These are phyloP conservation scores for Porphyridium purpureum DNA, from an alignment of 23 red algal genomes.

Conservation along the genomic window DNA sequence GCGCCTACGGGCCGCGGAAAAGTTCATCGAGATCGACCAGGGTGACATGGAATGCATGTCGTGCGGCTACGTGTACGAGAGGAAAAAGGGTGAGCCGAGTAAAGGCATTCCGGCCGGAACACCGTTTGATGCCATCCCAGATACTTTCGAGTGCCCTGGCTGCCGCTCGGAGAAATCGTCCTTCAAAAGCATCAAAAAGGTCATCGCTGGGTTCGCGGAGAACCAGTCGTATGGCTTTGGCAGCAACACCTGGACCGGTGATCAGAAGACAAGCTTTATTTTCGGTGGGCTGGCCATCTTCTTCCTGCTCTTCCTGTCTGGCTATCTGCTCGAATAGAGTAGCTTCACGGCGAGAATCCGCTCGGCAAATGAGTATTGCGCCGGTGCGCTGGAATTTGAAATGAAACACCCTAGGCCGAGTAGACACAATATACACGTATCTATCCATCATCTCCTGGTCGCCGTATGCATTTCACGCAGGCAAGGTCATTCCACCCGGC, in stretches of 20 bases:
- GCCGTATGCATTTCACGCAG: too few relatives aligned
- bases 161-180: conserved; percentile 43
- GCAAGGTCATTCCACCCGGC: too few relatives aligned
- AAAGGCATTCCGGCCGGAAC: conserved; percentile 34
- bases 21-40: conserved; percentile 85
- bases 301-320: conserved; percentile 67
- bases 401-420: too few relatives aligned
- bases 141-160: conserved; percentile 46
- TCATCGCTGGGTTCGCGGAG: conserved; percentile 76
- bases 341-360: too few relatives aligned
- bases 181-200: conserved; percentile 48
- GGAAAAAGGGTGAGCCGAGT: conserved; percentile 34
- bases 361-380: too few relatives aligned
- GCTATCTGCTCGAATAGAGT: conserved; percentile 69
- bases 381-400: too few relatives aligned
- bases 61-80: conserved; percentile 71
- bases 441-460: too few relatives aligned
- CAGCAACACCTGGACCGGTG: conserved; percentile 58
- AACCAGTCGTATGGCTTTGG: conserved; percentile 88
- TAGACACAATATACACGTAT: too few relatives aligned
- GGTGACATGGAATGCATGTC: conserved; percentile 49
- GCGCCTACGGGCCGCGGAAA: conserved; percentile 62
- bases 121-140: conserved; percentile 48
- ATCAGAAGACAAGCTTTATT: conserved; percentile 69
- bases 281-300: conserved; percentile 50